phyloP scores from a whole-genome alignment of 768 basidiomycete species.

The Strobilomyces dryophilus region DNA sequence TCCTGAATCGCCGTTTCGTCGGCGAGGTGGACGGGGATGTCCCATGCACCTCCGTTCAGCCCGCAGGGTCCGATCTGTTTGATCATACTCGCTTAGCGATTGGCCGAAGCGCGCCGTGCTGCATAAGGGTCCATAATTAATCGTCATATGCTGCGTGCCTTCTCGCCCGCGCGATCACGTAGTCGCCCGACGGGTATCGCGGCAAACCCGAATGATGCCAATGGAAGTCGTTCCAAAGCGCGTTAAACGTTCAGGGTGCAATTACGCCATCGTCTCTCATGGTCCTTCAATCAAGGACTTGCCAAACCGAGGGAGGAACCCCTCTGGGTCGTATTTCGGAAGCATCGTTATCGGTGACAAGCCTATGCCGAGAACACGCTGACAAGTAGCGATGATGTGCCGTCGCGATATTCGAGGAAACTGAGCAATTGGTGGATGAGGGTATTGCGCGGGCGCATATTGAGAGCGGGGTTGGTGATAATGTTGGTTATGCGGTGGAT shows the following conservation, averaged over 20 bases:
- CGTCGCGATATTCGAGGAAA: neutral
- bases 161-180: neutral
- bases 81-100: too few relatives aligned
- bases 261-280: neutral
- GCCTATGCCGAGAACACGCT: neutral
- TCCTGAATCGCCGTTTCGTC: too few relatives aligned
- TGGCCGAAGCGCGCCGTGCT: too few relatives aligned
- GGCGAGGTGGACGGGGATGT: too few relatives aligned
- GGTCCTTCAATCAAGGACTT: neutral
- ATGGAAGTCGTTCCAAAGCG: neutral
- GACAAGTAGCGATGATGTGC: neutral
- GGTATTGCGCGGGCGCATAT: conserved; percentile 10
- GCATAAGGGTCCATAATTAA: neutral
- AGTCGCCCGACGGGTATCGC: neutral
- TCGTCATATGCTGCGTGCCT: neutral
- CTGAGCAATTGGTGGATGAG: conserved; percentile 7
- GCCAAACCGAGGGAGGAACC: neutral
- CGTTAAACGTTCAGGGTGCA: neutral
- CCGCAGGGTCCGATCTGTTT: too few relatives aligned
- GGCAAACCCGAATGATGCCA: neutral
- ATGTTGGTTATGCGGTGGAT: conserved; percentile 8
- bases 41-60: too few relatives aligned
- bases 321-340: neutral
- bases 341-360: neutral
- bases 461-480: conserved; percentile 12